Evolutionary conservation across 768 basidiomycete genomes (phyloP), one percentile per base, ranked within the genome.

Genomic region (Leccinum variicolor): DNA sequence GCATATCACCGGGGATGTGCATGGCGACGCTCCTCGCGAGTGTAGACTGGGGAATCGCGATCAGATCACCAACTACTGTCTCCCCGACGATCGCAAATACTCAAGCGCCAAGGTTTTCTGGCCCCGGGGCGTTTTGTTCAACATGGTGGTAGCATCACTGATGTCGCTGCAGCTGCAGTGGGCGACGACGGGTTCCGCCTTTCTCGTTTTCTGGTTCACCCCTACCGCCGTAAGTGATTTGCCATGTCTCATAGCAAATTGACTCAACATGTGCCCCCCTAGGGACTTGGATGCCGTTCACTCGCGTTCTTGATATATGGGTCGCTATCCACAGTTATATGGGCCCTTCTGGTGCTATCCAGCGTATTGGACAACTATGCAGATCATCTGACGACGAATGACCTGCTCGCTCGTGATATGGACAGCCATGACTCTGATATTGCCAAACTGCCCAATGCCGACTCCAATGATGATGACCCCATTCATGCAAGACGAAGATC

Each of bases 251-350:
- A 33, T 15, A 14, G 13, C 10, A 23, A 5, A 23, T 10, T 54
- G 19, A 36, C 31, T 49, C 3, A 36, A 43, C 25, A 14, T 14
- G 21, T 41, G 6, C 15, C 26, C 26, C 33, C 29, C 9, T 34
- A 61, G 63, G 63, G 64, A 9, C 50, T 73, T 10, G 73, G 73
- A 8, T 74, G 73, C 47, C 69, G 73, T 50, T 74, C 70, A 0
- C 51, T 56, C 1, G 62, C 63, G 25, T 26, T 25, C 46, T 47
- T 47, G 46, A 14, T 26, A 17, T 47, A 47, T 4, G 46, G 46
- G 6, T 3, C 36, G 15, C 3, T 63, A 8, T 67, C 72, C 1
- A 74, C 70, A 2, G 5, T 62, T 1, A 57, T 68, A 10, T 73
- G 70, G 71, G 29, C 60, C 17, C 17, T 71, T 2, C 61, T 73